Percentiles rank a stretch among this genome's conserved stretches.
Conservation (phyloP, 192 early-diverging fungal species). For the Coemansia reversa region DNA sequence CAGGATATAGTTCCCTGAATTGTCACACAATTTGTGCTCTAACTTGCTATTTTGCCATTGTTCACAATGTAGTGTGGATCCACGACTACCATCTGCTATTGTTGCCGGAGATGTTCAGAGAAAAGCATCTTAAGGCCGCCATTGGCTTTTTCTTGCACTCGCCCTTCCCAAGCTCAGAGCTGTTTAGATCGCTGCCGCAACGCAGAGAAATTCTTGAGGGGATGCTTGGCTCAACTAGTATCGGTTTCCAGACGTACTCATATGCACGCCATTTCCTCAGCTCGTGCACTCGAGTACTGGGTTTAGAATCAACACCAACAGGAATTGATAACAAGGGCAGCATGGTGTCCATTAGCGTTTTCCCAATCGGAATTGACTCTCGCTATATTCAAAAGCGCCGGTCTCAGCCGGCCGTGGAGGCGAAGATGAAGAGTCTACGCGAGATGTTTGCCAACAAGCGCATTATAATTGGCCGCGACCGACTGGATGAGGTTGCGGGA, state of each 20-base stretch:
- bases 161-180: constrained; percentile 93
- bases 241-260: constrained; percentile 97
- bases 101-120: constrained; percentile 80
- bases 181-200: constrained; percentile 84
- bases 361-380: constrained; percentile 97
- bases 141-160: constrained; percentile 96
- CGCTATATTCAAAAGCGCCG: constrained; percentile 66
- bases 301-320: constrained; percentile 85
- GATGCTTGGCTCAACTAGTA: constrained; percentile 87
- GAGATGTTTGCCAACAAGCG: constrained; percentile 85
- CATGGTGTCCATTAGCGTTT: constrained; percentile 80
- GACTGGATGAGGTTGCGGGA: constrained; percentile 90
- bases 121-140: constrained; percentile 71
- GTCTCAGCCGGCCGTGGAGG: constrained; percentile 62
- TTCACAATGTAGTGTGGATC: constrained; percentile 62
- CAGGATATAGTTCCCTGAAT: not conserved
- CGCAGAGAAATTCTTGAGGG: constrained; percentile 83
- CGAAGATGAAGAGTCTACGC: constrained; percentile 76
- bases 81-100: constrained; percentile 97
- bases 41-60: not conserved
- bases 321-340: constrained; percentile 82
- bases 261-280: constrained; percentile 92
- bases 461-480: constrained; percentile 97
- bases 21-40: not conserved
- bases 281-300: constrained; percentile 91